Conservation (phyloP, 208 protist genomes). For the Crithidia expoeki region DNA sequence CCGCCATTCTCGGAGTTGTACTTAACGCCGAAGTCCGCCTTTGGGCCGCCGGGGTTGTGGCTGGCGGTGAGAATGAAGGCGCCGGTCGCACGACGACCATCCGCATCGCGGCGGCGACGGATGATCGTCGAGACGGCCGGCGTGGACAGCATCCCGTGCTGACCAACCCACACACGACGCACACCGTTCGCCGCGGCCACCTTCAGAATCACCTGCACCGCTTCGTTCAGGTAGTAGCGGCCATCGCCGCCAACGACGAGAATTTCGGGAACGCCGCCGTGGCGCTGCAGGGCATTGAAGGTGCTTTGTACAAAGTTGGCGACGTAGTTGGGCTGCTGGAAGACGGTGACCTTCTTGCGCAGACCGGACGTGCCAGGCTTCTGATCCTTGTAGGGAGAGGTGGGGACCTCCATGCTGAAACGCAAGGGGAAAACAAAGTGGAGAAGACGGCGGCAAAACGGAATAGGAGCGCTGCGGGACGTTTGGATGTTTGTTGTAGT, state of each 20-base stretch:
- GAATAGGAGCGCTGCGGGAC: too few species aligned
- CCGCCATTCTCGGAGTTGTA: conserved; percentile 98
- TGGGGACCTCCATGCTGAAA: conserved; percentile 38
- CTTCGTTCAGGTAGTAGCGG: conserved; percentile 92
- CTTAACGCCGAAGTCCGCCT: conserved; percentile 99
- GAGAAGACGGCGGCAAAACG: background rate
- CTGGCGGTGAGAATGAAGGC: conserved; percentile 97
- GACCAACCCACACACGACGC: conserved; percentile 85
- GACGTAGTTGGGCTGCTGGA: conserved; percentile 93
- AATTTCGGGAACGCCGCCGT: conserved; percentile 54
- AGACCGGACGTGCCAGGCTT: conserved; percentile 97
- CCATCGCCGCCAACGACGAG: conserved; percentile 98
- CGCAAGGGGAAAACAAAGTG: too few species aligned
- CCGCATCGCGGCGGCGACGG: conserved; percentile 62
- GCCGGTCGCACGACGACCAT: conserved; percentile 55
- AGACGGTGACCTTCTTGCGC: conserved; percentile 95
- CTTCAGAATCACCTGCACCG: conserved; percentile 94
- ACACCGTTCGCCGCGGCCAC: conserved; percentile 95
- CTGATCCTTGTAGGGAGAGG: conserved; percentile 84
- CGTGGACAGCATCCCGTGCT: conserved; percentile 95
- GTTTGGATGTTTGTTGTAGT: too few species aligned
- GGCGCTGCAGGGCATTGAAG: conserved; percentile 89
- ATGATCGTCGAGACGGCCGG: conserved; percentile 96
- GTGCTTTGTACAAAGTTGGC: conserved; percentile 98
- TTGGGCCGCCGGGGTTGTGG: conserved; percentile 98